Evolutionary conservation across 2,329 filamentous ascomycete genomes (phyloP), one percentile per base, ranked within the genome.

Genomic region (Calonectria pseudoturangicola): DNA sequence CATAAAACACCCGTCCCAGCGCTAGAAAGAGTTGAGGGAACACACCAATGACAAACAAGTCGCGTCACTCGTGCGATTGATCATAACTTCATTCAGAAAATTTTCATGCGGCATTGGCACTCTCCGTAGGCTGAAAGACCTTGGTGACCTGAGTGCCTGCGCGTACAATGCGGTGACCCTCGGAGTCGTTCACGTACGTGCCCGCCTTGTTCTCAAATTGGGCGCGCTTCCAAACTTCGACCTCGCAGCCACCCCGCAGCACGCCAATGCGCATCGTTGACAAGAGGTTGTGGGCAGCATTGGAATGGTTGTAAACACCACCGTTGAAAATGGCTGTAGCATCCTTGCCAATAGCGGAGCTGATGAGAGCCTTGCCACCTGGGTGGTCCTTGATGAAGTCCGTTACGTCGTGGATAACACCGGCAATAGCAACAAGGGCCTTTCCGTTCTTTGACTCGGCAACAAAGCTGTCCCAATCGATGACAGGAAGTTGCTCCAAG

Each of bases 241-340:
- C 95, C 84, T 97, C 95, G 83, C 94, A 95, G 54, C 95, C 95
- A 76, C 95, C 95, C 65, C 94, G 93, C 75, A 97, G 93, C 62
- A 97, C 94, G 84, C 94, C 95, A 16, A 97, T 92, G 77, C 95
- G 91, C 94, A 97, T 96, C 77, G 94, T 97, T 10, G 93, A 95
- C 75, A 97, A 89, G 74, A 97, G 86, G 87, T 97, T 97, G 89
- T 97, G 95, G 48, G 95, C 95, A 69, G 94, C 95, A 86, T 97
- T 97, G 83, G 93, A 95, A 88, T 97, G 95, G 83, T 93, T 91
- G 87, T 97, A 97, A 74, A 97, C 93, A 86, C 95, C 95, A 75
- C 95, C 95, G 85, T 97, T 97, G 91, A 97, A 97, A 86, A 96
- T 95, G 79, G 94, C 94, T 16, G 95, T 97, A 68, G 94, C 94